Evolutionary conservation across 2,329 filamentous ascomycete species (phyloP).

Genomic region (Leptosphaerulina australis): DNA sequence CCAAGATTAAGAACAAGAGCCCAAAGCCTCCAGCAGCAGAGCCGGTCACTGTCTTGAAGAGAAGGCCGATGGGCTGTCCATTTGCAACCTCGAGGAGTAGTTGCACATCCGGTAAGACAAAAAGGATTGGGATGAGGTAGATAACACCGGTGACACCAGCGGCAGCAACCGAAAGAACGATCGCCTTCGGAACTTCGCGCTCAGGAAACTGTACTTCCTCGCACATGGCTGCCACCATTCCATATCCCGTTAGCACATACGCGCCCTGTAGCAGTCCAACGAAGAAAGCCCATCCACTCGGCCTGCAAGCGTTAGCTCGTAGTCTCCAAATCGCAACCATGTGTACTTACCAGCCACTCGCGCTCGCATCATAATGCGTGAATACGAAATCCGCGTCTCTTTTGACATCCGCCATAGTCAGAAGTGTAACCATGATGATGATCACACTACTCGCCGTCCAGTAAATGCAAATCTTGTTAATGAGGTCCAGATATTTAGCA

Average conservation of each 20-base stretch:
- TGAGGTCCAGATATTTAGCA: slow-evolving; percentile 66
- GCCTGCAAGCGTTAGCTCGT: slow-evolving; percentile 48
- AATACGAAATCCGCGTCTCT: slow-evolving; percentile 70
- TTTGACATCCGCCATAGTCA: slow-evolving; percentile 64
- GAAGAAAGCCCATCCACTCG: slow-evolving; percentile 73
- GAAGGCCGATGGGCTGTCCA: slow-evolving; percentile 74
- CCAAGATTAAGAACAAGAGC: slow-evolving; percentile 75
- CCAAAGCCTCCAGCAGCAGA: slow-evolving; percentile 76
- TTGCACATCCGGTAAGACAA: slow-evolving; percentile 72
- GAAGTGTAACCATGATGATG: slow-evolving; percentile 70
- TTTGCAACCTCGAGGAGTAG: slow-evolving; percentile 69
- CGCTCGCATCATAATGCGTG: slow-evolving; percentile 68
- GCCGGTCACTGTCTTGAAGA: slow-evolving; percentile 78
- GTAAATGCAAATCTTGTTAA: slow-evolving; percentile 75
- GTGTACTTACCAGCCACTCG: slow-evolving; percentile 64
- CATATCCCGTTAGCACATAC: slow-evolving; percentile 69
- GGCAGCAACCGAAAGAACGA: slow-evolving; percentile 70
- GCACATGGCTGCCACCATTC: slow-evolving; percentile 74
- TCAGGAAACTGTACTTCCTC: slow-evolving; percentile 74
- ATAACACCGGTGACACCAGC: slow-evolving; percentile 69
- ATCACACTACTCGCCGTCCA: slow-evolving; percentile 71
- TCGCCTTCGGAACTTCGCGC: slow-evolving; percentile 72
- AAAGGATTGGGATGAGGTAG: slow-evolving; percentile 76
- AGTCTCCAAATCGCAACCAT: not conserved
- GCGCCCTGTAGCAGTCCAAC: slow-evolving; percentile 71